Conservation (phyloP, 352 stramenopile genomes). For the Blastocystis sp. region DNA sequence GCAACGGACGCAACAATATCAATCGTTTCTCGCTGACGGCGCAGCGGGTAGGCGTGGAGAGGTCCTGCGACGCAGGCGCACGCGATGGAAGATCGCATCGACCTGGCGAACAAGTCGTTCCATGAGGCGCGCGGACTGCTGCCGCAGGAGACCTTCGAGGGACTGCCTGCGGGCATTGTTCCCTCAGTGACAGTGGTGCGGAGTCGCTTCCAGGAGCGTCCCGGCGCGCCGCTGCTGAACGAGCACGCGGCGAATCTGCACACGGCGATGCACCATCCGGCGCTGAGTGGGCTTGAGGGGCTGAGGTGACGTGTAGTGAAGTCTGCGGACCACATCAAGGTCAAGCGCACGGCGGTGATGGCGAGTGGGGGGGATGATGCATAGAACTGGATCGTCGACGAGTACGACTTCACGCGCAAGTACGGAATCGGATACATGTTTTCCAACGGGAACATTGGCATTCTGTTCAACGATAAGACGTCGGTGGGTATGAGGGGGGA, state of each 20-base stretch:
- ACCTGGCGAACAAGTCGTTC: slow-evolving; percentile 26
- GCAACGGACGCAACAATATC: slow-evolving; percentile 12
- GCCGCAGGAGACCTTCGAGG: slow-evolving; percentile 39
- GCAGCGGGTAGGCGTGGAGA: not conserved
- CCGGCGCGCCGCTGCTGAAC: slow-evolving; percentile 3
- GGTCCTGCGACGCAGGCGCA: not conserved
- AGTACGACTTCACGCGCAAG: slow-evolving; percentile 53
- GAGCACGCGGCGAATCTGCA: slow-evolving; percentile 36
- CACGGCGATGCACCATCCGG: slow-evolving; percentile 40
- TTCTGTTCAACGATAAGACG: slow-evolving; percentile 56
- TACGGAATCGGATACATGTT: slow-evolving; percentile 56
- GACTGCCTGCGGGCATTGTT: slow-evolving; percentile 20
- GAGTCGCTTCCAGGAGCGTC: not conserved
- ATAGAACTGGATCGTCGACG: slow-evolving; percentile 57
- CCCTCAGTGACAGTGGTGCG: slow-evolving; percentile 7
- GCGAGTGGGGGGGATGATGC: not conserved
- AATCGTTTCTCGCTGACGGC: slow-evolving; percentile 47
- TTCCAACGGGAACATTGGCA: slow-evolving; percentile 18
- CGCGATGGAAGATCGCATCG: slow-evolving; percentile 26
- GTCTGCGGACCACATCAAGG: not conserved
- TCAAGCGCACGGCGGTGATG: not conserved
- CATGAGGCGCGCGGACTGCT: slow-evolving; percentile 18
- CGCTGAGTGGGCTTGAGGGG: not conserved
- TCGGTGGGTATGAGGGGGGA: not conserved
- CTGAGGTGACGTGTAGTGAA: slow-evolving; percentile 2